phyloP scores from a whole-genome alignment of 176 grass and related monocot genomes.

The Carex myosuroides region DNA sequence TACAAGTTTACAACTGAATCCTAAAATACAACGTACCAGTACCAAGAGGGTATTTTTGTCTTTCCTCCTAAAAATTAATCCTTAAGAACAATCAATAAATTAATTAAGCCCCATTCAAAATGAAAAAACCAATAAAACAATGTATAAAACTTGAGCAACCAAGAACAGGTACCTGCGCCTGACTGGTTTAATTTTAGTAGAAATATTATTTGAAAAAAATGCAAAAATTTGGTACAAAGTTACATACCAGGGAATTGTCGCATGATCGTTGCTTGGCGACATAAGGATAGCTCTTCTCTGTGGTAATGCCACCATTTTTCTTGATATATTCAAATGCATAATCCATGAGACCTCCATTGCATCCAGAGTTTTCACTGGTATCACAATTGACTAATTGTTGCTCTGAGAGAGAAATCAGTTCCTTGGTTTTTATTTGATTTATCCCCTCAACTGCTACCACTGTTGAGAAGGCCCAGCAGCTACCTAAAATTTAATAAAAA shows the following conservation, averaged over 20 bases:
- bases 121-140: background rate
- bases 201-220: background rate
- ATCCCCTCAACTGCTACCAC: slow-evolving; percentile 65
- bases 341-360: slow-evolving; percentile 75
- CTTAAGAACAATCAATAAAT: background rate
- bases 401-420: slow-evolving; percentile 59
- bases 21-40: background rate
- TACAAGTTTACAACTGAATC: background rate
- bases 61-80: background rate
- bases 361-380: slow-evolving; percentile 33
- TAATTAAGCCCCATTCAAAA: background rate
- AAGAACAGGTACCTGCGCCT: background rate
- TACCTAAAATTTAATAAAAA: slow-evolving; percentile 32
- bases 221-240: background rate
- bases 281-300: slow-evolving; percentile 59
- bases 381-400: slow-evolving; percentile 79
- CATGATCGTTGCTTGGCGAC: slow-evolving; percentile 34
- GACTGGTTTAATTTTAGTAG: no score
- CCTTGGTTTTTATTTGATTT: slow-evolving; percentile 66
- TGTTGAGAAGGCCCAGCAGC: slow-evolving; percentile 84
- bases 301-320: slow-evolving; percentile 58
- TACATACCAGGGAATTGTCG: slow-evolving; percentile 32
- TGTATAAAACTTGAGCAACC: background rate
- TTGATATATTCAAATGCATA: slow-evolving; percentile 66
- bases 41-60: no score